Evolutionary conservation across 1,284 basidiomycete genomes (phyloP), one percentile per base, ranked within the genome.

Genomic region (Ceratobasidium sp.): DNA sequence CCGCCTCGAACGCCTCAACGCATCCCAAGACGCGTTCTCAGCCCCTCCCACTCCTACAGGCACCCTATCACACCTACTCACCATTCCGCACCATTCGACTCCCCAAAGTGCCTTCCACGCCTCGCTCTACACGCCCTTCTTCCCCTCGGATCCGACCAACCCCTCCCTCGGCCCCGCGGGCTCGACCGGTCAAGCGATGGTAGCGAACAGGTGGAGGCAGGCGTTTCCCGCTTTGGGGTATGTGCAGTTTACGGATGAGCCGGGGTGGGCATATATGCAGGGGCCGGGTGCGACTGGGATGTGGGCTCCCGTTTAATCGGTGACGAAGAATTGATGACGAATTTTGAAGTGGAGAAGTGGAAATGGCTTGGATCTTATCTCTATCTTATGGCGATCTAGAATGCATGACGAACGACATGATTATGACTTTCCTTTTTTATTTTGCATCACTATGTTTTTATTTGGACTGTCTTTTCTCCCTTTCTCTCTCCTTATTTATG

Each of bases 1-100:
- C 18, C 13, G 28, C 26, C 55, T 70, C n/a, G 54, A 70, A 28
- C 54, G 55, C 41, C 50, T 70, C 26, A 70, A 70, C 55, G 58
- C 54, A 28, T 9, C 50, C 2, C 67, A 70, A 11, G 67, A 70
- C 28, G 28, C 23, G 0, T 46, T 38, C 26, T 47, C n/a, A 38
- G 23, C 58, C 21, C 41, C 35, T 44, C 18, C 41, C 35, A 2
- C 41, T 69, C 41, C 18, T 32, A 18, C 49, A 41, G 26, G 30
- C 59, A 14, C 64, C 38, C 23, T 35, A 46, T 28, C 64, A 38
- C 8, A 35, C 52, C 50, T 35, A 43, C 16, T 50, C 50, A 1
- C 16, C 41, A 7, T 46, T 43, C 18, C 23, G 47, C 11, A 5
- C 16, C 14, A 7, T 35, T n/a, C 64, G 8, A 41, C 11, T 13